Conservation (phyloP, 2,329 filamentous ascomycete genomes). For the Phialophora chinensis region DNA sequence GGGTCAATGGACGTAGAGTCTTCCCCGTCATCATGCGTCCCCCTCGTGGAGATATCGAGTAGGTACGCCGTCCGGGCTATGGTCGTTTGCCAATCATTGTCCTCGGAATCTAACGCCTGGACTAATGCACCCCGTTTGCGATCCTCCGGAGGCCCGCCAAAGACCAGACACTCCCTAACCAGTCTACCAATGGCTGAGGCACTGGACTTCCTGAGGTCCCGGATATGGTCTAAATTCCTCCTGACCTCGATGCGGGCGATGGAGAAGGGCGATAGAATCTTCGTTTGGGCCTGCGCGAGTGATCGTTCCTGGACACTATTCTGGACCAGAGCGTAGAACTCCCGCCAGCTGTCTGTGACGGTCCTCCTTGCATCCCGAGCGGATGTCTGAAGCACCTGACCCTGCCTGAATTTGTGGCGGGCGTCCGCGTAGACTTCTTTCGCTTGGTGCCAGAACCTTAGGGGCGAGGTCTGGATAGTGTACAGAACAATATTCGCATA, state of each 20-base stretch:
- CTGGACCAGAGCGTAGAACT: conserved; percentile 81
- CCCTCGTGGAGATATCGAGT: conserved; percentile 68
- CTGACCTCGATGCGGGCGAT: conserved; percentile 75
- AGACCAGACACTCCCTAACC: conserved; percentile 81
- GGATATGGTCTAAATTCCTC: conserved; percentile 73
- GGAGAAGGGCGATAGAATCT: conserved; percentile 78
- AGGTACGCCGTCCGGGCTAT: conserved; percentile 81
- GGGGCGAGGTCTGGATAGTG: conserved; percentile 81
- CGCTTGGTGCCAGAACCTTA: conserved; percentile 74
- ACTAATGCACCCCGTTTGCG: conserved; percentile 31
- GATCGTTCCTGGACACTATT: conserved; percentile 76
- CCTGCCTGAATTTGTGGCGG: conserved; percentile 38
- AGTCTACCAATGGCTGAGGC: conserved; percentile 86
- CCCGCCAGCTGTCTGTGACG: conserved; percentile 54
- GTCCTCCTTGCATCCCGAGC: conserved; percentile 38
- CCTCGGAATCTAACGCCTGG: conserved; percentile 43
- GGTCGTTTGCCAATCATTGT: conserved; percentile 73
- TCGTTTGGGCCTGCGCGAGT: conserved; percentile 71
- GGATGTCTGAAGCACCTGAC: conserved; percentile 42
- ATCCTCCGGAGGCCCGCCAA: conserved; percentile 56
- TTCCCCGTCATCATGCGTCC: conserved; percentile 18
- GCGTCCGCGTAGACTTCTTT: conserved; percentile 66
- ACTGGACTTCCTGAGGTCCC: conserved; percentile 76
- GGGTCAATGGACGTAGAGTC: conserved; percentile 25
- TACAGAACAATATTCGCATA: conserved; percentile 81